phyloP scores from a whole-genome alignment of 257 asterid species.

The Solanum clarkiae region DNA sequence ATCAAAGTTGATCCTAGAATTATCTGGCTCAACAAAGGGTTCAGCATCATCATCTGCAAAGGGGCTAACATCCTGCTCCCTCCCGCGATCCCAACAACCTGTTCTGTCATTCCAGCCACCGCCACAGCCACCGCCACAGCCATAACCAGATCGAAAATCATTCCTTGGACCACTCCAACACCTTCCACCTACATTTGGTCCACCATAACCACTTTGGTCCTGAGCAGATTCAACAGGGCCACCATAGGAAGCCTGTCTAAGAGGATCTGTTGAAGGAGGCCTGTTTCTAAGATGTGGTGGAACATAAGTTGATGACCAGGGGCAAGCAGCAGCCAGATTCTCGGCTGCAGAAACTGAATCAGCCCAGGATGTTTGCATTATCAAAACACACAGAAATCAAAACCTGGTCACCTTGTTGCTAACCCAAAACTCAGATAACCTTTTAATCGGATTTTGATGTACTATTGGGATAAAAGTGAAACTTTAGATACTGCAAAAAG shows the following conservation, averaged over 20 bases:
- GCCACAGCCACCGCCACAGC: too few relatives aligned
- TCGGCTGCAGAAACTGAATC: constrained; percentile 47
- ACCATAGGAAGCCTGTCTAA: constrained; percentile 29
- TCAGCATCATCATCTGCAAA: too few relatives aligned
- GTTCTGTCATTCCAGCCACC: too few relatives aligned
- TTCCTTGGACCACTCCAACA: too few relatives aligned
- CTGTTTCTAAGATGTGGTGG: constrained; percentile 87
- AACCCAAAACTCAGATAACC: constrained; percentile 3
- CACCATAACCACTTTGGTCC: not conserved
- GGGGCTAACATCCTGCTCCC: too few relatives aligned
- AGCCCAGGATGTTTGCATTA: constrained; percentile 78
- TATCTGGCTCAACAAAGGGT: too few relatives aligned
- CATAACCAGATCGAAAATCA: too few relatives aligned
- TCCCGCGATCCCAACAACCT: too few relatives aligned
- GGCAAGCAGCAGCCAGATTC: constrained; percentile 27
- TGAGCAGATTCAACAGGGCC: constrained; percentile 21
- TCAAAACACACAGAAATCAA: constrained; percentile 18
- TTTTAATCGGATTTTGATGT: not conserved
- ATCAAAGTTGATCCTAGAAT: too few relatives aligned
- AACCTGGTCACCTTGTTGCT: constrained; percentile 1
- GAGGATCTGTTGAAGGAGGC: constrained; percentile 35
- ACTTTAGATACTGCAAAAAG: too few relatives aligned
- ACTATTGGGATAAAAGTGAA: too few relatives aligned
- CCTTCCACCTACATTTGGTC: too few relatives aligned
- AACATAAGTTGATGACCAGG: constrained; percentile 40